Base-by-base conservation (phyloP, 805 yeast species). In the Candida rishiriensis region DNA sequence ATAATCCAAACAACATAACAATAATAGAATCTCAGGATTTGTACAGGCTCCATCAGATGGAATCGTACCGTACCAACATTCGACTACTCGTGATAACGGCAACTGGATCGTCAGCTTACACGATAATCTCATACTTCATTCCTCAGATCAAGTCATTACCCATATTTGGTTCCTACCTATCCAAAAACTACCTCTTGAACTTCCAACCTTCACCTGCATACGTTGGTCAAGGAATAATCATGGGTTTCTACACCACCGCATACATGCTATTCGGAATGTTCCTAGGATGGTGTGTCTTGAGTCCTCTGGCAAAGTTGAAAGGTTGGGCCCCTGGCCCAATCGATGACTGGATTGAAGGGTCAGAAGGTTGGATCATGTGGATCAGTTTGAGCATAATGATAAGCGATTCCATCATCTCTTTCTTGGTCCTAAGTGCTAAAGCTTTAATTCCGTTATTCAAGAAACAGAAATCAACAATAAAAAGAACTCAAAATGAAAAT, bases 311-410 rank as follows among this genome's bases (percentile, higher is more conserved):
- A 1, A 74, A 83, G 46, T 51, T 69, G 42, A 61, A 68, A 48
- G 85, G 81, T 3, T 93, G 98, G 97, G 95, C 96, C 0, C 82
- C 89, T 0, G 96, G 96, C 0, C 83, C 81, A 3, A 79, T 88
- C 2, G 93, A 85, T 59, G 96, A 89, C 65, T 93, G 97, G 97
- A 83, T 86, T 55, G 74, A 78, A 21, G 98, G 98, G 3, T 86
- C 90, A 1, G 97, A 91, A 59, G 99, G 98, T 7, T 91, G 99
- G 99, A 88, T 93, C 43, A 71, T 91, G 61, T 91, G 99, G 99
- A 72, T 89, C 43, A 82, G 95, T 60, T 73, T 91, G 52, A 83
- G 97, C 18, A 88, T 90, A 40, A 91, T 91, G 99, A 88, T 91
- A 15, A 82, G 88, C 40, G 99, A 91, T 60, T 85, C 96, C 9